Evolutionary conservation across 345 rosid species (phyloP), one percentile per base, ranked within the genome.

Genomic region (Acer saccharum): DNA sequence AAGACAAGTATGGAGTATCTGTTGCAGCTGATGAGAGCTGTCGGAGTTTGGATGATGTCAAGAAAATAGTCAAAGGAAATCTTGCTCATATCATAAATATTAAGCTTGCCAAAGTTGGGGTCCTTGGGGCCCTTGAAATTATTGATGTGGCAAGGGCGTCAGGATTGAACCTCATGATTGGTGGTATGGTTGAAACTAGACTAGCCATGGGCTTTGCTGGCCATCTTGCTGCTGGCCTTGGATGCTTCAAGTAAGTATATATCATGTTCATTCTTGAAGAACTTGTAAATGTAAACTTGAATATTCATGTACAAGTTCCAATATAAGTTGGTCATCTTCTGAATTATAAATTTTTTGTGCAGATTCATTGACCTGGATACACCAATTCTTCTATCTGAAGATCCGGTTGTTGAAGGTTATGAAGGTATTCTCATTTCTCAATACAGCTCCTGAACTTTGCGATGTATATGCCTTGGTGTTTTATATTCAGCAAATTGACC

Each of bases 11-110:
- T 39, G 91, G 92, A 46, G 87, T 91, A 74, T 95, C 97, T 39
- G 90, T 96, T 81, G 98, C 97, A 63, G 99, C 98, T 29, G 98
- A 96, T 82, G 97, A 96, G 87, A 96, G 99, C 79, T 93, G 97
- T 71, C 89, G 94, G 62, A 85, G 84, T 78, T 70, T 91, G 77
- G 83, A 71, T 79, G 98, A 96, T 73, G 92, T 88, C 68, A 86
- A 87, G 87, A 92, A 76, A 87, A 94, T 96, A 76, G 84, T 84
- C 8, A 76, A 85, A 64, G 93, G 83, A 79, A 82, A 84, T 50
- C 87, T 91, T 12, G 95, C 90, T 4, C 83, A 92, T 90, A 93
- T 87, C 55, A 76, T 93, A 64, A 96, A 93, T 86, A 88, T 96
- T 80, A 96, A 96, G 89, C 97, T 92, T 48, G 92, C 98, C 3